phyloP scores from a whole-genome alignment of 768 basidiomycete genomes.

The Mycena alexandri region DNA sequence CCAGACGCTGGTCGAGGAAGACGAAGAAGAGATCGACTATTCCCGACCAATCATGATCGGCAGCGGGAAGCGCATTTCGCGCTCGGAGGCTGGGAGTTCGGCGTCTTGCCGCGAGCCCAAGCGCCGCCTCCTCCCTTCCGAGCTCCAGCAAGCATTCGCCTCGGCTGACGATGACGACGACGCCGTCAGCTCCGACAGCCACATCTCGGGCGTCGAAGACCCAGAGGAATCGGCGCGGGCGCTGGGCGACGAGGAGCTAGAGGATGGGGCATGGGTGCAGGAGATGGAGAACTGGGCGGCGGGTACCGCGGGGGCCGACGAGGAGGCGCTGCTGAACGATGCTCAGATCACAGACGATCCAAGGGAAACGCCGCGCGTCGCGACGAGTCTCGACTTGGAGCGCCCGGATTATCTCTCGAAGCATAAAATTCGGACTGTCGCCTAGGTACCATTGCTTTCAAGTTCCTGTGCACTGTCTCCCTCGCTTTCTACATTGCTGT shows the following conservation, averaged over 20 bases:
- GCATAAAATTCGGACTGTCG: too few species aligned
- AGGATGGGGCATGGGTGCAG: constrained; percentile 4
- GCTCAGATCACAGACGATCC: constrained; percentile 14
- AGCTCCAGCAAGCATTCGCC: neutral
- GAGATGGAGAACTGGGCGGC: constrained; percentile 8
- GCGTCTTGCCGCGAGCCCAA: constrained; percentile 13
- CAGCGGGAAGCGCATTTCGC: too few species aligned
- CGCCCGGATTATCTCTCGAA: constrained; percentile 10
- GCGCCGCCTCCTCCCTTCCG: constrained; percentile 19
- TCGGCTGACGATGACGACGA: constrained; percentile 7
- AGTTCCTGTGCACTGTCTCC: too few species aligned
- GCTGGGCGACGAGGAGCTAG: neutral
- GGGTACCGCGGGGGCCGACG: neutral
- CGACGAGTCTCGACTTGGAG: constrained; percentile 12
- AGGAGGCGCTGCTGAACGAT: neutral
- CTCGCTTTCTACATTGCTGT: too few species aligned
- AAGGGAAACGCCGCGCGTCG: constrained; percentile 18
- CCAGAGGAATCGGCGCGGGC: constrained; percentile 6
- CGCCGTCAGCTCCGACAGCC: constrained; percentile 15
- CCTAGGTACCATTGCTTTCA: too few species aligned
- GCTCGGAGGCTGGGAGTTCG: constrained; percentile 9
- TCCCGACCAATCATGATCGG: too few species aligned
- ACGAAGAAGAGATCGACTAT: too few species aligned
- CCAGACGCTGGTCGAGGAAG: neutral
- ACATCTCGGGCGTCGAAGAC: constrained; percentile 11